These are phyloP conservation scores for Brassica balearica DNA, from an alignment of 441 rosid genomes.

Conservation along the genomic window DNA sequence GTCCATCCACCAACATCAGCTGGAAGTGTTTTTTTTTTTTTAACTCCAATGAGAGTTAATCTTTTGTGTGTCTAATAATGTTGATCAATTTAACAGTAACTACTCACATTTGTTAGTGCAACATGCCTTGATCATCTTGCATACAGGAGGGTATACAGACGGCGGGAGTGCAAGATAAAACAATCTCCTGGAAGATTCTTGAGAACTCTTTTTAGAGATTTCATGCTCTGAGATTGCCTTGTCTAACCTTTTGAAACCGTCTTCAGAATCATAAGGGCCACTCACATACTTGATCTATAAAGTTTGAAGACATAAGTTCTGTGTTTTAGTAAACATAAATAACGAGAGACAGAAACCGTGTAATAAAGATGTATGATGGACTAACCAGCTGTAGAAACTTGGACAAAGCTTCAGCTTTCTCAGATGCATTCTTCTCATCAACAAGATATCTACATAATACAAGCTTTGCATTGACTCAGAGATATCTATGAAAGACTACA, in stretches of 20 bases:
- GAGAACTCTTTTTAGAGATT: conserved; percentile 59
- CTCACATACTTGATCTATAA: conserved; percentile 90
- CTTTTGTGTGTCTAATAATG: neutral
- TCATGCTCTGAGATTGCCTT: conserved; percentile 82
- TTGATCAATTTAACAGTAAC: neutral
- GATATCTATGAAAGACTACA: neutral
- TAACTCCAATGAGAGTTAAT: conserved; percentile 3
- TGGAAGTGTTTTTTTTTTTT: conserved; percentile 37
- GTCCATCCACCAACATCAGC: conserved; percentile 98
- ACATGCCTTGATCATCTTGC: conserved; percentile 82
- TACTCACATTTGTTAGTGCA: conserved; percentile 91
- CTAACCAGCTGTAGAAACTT: conserved; percentile 91
- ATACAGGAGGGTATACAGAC: conserved; percentile 91
- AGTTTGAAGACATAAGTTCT: conserved; percentile 20
- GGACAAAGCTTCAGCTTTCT: conserved; percentile 53
- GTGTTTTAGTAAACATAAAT: conserved; percentile 14
- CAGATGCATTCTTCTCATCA: conserved; percentile 57
- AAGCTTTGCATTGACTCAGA: neutral
- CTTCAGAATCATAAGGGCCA: conserved; percentile 88
- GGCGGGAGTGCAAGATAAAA: conserved; percentile 99
- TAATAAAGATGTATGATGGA: too few species aligned
- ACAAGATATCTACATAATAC: conserved; percentile 70
- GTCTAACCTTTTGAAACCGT: conserved; percentile 82
- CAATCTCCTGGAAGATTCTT: conserved; percentile 88
- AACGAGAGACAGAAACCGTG: neutral